Percentiles rank a stretch among this genome's conserved stretches.
Evolutionary conservation across 2,329 filamentous ascomycete genomes (phyloP).

Genomic region (Ascochyta rabiei): DNA sequence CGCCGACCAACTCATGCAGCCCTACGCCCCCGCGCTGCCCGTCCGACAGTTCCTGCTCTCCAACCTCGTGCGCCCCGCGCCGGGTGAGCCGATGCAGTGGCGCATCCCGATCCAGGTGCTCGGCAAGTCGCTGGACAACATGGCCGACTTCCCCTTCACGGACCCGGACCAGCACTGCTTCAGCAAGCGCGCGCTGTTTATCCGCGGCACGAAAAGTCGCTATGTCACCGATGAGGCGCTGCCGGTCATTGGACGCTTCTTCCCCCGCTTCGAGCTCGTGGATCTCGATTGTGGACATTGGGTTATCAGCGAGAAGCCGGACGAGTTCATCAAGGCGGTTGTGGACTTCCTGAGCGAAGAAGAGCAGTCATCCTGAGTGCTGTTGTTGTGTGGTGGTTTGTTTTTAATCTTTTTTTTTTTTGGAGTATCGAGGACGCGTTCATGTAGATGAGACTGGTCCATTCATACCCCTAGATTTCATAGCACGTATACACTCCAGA

Average conservation of each 20-base stretch:
- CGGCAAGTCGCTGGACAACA: constrained; percentile 68
- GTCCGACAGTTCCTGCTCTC: constrained; percentile 92
- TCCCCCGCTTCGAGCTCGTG: constrained; percentile 74
- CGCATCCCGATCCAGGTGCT: constrained; percentile 78
- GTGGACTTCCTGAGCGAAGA: constrained; percentile 65
- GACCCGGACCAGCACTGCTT: constrained; percentile 72
- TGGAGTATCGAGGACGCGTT: background rate
- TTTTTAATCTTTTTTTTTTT: background rate
- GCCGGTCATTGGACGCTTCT: constrained; percentile 81
- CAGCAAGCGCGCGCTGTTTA: constrained; percentile 78
- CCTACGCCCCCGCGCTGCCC: constrained; percentile 74
- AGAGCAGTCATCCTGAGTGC: constrained; percentile 44
- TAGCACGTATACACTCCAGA: background rate
- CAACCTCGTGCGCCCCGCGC: constrained; percentile 69
- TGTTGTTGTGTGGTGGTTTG: background rate
- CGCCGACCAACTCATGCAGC: constrained; percentile 77
- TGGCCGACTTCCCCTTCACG: constrained; percentile 89
- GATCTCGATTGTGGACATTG: constrained; percentile 84
- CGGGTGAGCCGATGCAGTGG: constrained; percentile 69
- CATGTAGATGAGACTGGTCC: background rate
- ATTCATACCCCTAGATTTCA: constrained; percentile 16
- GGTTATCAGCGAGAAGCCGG: constrained; percentile 87
- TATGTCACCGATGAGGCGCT: constrained; percentile 83
- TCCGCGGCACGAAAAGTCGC: constrained; percentile 75
- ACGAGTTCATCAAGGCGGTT: constrained; percentile 73